A percentile compares a stretch with the other conserved stretches of the same genome.
These are phyloP conservation scores for Sugiyamaella sp. DNA, from an alignment of 1,139 yeast genomes.

Conservation along the genomic window DNA sequence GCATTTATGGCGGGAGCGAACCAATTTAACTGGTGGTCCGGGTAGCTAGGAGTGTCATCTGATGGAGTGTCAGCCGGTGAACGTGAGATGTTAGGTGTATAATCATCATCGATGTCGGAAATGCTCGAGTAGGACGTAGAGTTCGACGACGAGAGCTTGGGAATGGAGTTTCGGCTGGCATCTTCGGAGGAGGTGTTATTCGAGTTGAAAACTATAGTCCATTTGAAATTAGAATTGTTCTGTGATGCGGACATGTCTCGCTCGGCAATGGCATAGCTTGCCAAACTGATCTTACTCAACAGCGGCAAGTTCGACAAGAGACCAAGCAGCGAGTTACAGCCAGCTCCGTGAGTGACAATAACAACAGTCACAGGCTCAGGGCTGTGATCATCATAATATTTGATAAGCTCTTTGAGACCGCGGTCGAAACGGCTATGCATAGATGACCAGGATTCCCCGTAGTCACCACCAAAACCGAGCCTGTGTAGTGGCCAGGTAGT, in stretches of 20 bases:
- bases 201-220: constrained; percentile 16
- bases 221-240: constrained; percentile 4
- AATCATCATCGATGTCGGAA: constrained; percentile 14
- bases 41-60: constrained; percentile 1
- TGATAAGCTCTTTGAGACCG: constrained; percentile 38
- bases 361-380: constrained; percentile 33
- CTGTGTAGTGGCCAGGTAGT: constrained; percentile 37
- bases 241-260: not conserved
- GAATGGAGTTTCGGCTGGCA: not conserved
- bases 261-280: constrained; percentile 37
- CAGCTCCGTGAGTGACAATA: constrained; percentile 47
- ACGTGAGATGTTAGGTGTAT: not conserved
- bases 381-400: constrained; percentile 28
- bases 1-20: constrained; percentile 1
- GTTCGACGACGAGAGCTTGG: constrained; percentile 15
- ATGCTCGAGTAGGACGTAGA: constrained; percentile 17
- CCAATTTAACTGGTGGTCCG: constrained; percentile 8
- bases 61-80: not conserved
- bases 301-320: constrained; percentile 40
- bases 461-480: constrained; percentile 43
- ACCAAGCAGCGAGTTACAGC: constrained; percentile 45
- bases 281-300: constrained; percentile 40
- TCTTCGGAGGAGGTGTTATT: constrained; percentile 4
- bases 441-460: constrained; percentile 44
- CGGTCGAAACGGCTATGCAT: constrained; percentile 42